phyloP scores from a whole-genome alignment of 148 eudicot species.

The Fagopyrum esculentum region DNA sequence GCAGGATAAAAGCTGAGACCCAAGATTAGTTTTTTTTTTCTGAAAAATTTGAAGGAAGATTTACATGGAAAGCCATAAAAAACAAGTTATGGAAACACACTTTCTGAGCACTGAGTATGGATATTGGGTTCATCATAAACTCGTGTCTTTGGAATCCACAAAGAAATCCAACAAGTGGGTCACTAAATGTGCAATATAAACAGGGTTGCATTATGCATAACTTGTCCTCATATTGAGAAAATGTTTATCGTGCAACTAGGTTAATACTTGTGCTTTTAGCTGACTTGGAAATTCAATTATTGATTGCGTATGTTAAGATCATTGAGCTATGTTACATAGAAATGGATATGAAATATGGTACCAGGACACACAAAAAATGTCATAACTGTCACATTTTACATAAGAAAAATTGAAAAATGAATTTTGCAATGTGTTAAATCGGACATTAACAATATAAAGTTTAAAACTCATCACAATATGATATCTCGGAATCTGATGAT shows the following conservation, averaged over 20 bases:
- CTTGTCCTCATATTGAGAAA: slow-evolving; percentile 25
- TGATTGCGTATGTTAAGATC: slow-evolving; percentile 14
- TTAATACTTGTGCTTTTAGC: slow-evolving; percentile 14
- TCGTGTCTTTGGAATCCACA: slow-evolving; percentile 29
- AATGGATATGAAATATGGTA: too few relatives aligned
- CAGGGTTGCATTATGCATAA: slow-evolving; percentile 19
- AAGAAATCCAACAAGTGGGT: slow-evolving; percentile 29
- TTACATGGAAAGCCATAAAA: slow-evolving; percentile 26
- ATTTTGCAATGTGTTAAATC: too few relatives aligned
- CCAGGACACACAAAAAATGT: too few relatives aligned
- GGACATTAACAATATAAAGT: too few relatives aligned
- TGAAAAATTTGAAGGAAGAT: slow-evolving; percentile 2
- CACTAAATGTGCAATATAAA: slow-evolving; percentile 21
- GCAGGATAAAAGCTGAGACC: slow-evolving; percentile 13
- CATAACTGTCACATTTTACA: too few relatives aligned
- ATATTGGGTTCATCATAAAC: slow-evolving; percentile 18
- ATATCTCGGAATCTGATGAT: too few relatives aligned
- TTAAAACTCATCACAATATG: too few relatives aligned
- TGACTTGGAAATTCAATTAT: slow-evolving; percentile 27
- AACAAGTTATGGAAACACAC: slow-evolving; percentile 32
- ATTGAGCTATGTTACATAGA: too few relatives aligned
- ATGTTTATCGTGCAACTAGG: background rate
- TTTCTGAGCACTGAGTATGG: slow-evolving; percentile 34
- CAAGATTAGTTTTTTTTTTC: background rate
- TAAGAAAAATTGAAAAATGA: too few relatives aligned